Conservation (phyloP, 2,329 filamentous ascomycete genomes). For the Aspergillus glaucus region DNA sequence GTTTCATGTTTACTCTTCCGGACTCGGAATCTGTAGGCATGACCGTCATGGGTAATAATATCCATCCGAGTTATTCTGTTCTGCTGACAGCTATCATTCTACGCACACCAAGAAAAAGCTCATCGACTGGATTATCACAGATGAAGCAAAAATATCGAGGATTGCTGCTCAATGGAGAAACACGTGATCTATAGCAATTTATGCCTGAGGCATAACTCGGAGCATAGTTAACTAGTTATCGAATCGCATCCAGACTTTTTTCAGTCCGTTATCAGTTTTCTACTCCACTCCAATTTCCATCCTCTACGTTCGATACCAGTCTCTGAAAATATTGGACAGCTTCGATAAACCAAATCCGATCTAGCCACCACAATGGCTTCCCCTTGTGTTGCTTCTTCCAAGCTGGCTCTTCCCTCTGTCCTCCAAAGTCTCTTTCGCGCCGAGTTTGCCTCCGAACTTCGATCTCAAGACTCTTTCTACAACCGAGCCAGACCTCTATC, state of each 20-base stretch:
- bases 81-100: too few relatives aligned
- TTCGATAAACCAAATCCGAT: background rate
- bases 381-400: slow-evolving; percentile 19
- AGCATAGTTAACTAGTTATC: background rate
- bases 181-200: too few relatives aligned
- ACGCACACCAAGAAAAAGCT: too few relatives aligned
- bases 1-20: too few relatives aligned
- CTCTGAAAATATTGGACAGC: background rate
- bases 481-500: background rate
- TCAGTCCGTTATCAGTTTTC: background rate
- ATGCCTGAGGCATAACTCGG: background rate
- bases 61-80: too few relatives aligned
- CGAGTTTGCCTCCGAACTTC: slow-evolving; percentile 12
- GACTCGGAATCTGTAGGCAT: too few relatives aligned
- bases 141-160: too few relatives aligned
- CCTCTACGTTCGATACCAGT: background rate
- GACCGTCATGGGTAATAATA: too few relatives aligned
- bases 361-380: slow-evolving; percentile 11
- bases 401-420: slow-evolving; percentile 18
- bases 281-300: background rate
- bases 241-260: background rate
- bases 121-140: too few relatives aligned
- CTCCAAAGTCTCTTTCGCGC: slow-evolving; percentile 20
- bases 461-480: slow-evolving; percentile 2
- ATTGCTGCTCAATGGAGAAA: too few relatives aligned